Evolutionary conservation across 179 eudicot genomes (phyloP).

Genomic region (Patellifolia procumbens): DNA sequence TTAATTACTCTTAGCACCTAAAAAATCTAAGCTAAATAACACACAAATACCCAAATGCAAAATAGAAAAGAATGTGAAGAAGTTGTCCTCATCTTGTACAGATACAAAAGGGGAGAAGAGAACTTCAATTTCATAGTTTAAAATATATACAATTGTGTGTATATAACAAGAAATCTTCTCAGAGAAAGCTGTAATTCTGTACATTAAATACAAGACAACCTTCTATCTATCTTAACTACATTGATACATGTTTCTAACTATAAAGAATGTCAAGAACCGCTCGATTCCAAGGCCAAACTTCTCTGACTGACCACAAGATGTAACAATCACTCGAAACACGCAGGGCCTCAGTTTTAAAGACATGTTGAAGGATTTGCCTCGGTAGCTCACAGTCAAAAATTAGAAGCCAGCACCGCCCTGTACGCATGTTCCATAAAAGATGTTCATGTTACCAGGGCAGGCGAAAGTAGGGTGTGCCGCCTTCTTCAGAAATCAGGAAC

Average conservation of each 20-base stretch:
- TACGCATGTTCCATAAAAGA: not conserved
- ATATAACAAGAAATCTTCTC: not conserved
- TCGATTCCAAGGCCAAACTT: not conserved
- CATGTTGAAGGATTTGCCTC: not conserved
- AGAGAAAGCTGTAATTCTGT: conserved; percentile 10
- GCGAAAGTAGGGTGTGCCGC: not conserved
- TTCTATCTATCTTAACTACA: not conserved
- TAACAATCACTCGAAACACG: too few species aligned
- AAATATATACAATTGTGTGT: not conserved
- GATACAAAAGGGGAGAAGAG: too few species aligned
- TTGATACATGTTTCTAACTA: not conserved
- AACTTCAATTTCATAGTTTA: not conserved
- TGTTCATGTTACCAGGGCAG: not conserved
- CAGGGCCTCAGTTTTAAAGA: not conserved
- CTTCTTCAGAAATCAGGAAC: not conserved
- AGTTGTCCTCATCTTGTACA: not conserved
- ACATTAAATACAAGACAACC: conserved; percentile 17
- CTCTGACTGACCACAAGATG: not conserved
- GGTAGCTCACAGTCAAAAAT: conserved; percentile 7
- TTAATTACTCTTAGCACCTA: too few species aligned
- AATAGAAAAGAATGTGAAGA: not conserved
- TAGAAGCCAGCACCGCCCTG: conserved; percentile 6
- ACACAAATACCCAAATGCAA: too few species aligned
- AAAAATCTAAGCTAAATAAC: too few species aligned
- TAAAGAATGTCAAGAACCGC: not conserved